Evolutionary conservation across 2,329 filamentous ascomycete genomes (phyloP).

Genomic region (Fusarium nisikadoi): DNA sequence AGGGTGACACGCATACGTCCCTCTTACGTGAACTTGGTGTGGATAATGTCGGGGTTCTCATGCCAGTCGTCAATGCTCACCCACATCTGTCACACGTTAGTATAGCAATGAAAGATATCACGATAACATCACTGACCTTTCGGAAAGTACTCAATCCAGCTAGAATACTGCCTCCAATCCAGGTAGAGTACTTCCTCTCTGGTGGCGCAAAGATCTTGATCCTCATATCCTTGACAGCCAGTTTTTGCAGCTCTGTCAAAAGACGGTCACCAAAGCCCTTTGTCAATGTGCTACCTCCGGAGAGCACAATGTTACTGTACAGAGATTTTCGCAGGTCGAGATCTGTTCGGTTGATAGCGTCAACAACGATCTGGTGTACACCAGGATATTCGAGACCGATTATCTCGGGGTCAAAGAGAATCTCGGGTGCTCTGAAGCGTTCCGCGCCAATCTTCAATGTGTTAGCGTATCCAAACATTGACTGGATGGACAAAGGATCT

Average conservation of each 20-base stretch:
- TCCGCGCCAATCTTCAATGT: conserved; percentile 81
- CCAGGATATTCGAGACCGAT: conserved; percentile 95
- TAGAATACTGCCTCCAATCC: conserved; percentile 98
- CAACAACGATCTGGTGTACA: conserved; percentile 97
- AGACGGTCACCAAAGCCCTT: conserved; percentile 96
- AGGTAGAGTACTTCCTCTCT: conserved; percentile 97
- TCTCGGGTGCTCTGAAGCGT: conserved; percentile 94
- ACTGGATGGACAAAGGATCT: neutral
- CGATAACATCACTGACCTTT: conserved; percentile 72
- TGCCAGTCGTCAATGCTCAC: conserved; percentile 99
- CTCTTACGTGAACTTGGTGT: conserved; percentile 89
- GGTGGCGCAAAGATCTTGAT: conserved; percentile 99
- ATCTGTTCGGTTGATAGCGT: conserved; percentile 94
- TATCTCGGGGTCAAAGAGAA: conserved; percentile 96
- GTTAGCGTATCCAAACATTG: conserved; percentile 25
- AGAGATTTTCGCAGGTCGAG: conserved; percentile 93
- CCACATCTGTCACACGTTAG: conserved; percentile 81
- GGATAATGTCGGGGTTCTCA: conserved; percentile 98
- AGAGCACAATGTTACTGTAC: conserved; percentile 97
- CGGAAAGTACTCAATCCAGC: conserved; percentile 97
- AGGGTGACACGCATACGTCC: neutral
- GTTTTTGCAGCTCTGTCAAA: conserved; percentile 88
- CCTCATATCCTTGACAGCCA: conserved; percentile 98
- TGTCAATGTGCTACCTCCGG: conserved; percentile 93
- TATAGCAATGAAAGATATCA: neutral